phyloP scores from a whole-genome alignment of 176 grass and related monocot genomes.

The Echinochloa phyllopogon region DNA sequence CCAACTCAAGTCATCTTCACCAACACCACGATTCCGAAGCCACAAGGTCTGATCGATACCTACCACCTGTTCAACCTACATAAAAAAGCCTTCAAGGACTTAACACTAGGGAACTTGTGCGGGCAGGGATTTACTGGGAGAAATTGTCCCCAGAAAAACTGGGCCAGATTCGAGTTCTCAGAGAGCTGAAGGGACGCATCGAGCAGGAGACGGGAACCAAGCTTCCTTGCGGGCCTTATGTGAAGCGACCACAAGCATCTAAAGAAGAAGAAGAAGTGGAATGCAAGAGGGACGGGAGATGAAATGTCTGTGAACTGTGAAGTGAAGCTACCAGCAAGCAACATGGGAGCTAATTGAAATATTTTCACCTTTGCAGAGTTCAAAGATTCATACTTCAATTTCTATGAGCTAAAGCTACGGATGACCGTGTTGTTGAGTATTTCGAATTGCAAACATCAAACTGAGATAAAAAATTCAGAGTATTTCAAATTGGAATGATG shows the following conservation, averaged over 20 bases:
- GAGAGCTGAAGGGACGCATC: conserved; percentile 73
- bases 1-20: conserved; percentile 86
- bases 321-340: background rate
- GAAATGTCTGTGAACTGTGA: background rate
- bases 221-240: conserved; percentile 75
- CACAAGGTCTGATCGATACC: conserved; percentile 64
- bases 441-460: too few relatives aligned
- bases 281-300: background rate
- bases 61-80: background rate
- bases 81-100: background rate
- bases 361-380: background rate
- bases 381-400: conserved; percentile 1
- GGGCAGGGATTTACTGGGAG: conserved; percentile 87
- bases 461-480: background rate
- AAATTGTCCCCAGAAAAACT: conserved; percentile 86
- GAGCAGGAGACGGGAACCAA: conserved; percentile 61
- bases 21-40: conserved; percentile 76
- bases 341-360: background rate
- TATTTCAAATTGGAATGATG: background rate
- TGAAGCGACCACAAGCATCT: conserved; percentile 77
- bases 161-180: conserved; percentile 74
- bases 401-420: background rate
- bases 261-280: conserved; percentile 32
- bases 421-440: background rate
- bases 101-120: conserved; percentile 3